These are phyloP conservation scores for Boletales sp. DNA, from an alignment of 768 basidiomycete genomes.

Conservation along the genomic window DNA sequence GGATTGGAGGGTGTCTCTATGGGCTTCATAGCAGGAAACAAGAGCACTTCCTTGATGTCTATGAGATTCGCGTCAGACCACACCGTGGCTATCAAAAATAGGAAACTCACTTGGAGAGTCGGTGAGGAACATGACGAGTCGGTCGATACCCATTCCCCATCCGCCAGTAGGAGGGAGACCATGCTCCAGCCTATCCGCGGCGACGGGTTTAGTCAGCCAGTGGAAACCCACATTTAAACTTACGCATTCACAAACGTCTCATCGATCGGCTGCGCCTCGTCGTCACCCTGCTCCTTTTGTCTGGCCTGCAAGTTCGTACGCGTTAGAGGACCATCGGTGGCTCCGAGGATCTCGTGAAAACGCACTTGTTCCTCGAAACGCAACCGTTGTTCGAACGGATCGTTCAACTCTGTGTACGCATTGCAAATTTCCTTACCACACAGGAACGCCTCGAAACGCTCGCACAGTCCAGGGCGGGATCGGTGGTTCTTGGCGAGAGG, in stretches of 20 bases:
- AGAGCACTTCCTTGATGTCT: slow-evolving; percentile 96
- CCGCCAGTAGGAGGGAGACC: slow-evolving; percentile 97
- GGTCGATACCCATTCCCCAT: slow-evolving; percentile 95
- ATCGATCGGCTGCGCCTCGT: slow-evolving; percentile 96
- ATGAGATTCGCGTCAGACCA: slow-evolving; percentile 7
- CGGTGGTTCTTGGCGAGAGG: slow-evolving; percentile 99
- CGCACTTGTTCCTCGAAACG: slow-evolving; percentile 91
- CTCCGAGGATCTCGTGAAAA: neutral
- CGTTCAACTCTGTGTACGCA: slow-evolving; percentile 99
- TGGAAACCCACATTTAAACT: slow-evolving; percentile 27
- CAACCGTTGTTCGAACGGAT: slow-evolving; percentile 92
- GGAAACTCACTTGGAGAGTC: slow-evolving; percentile 78
- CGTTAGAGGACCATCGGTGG: neutral
- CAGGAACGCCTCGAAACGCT: slow-evolving; percentile 98
- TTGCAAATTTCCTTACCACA: slow-evolving; percentile 99
- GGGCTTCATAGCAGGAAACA: slow-evolving; percentile 98
- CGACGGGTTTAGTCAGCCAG: neutral
- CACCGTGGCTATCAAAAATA: neutral
- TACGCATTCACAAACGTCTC: slow-evolving; percentile 95
- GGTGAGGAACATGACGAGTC: slow-evolving; percentile 97
- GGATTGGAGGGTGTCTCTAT: slow-evolving; percentile 45
- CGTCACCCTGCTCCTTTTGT: slow-evolving; percentile 97
- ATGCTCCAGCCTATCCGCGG: slow-evolving; percentile 73
- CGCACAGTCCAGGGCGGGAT: slow-evolving; percentile 93
- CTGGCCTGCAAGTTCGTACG: slow-evolving; percentile 42